Conservation (phyloP, 257 asterid genomes). For the Capsicum chinense region DNA sequence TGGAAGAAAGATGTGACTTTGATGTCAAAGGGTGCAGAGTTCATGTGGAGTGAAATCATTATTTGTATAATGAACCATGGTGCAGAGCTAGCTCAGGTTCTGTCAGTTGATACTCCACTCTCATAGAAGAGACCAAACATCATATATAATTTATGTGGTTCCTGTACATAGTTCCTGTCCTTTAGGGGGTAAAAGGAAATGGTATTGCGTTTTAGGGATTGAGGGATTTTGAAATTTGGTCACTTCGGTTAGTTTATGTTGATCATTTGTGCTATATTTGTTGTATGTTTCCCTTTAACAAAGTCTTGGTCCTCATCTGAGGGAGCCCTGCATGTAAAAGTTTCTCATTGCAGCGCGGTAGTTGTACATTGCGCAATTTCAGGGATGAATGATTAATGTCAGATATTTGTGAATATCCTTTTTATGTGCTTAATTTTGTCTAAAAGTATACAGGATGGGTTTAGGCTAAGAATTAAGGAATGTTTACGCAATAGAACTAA, state of each 20-base stretch:
- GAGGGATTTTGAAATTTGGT: neutral
- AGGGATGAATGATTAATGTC: neutral
- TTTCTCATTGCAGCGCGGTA: neutral
- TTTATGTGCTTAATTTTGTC: neutral
- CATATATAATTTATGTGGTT: neutral
- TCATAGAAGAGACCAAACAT: neutral
- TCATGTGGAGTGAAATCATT: constrained; percentile 4
- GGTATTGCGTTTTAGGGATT: constrained; percentile 11
- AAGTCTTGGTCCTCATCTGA: neutral
- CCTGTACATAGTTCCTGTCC: neutral
- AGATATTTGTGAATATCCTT: constrained; percentile 3
- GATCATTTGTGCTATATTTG: neutral
- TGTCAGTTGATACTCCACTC: neutral
- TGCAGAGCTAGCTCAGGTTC: neutral
- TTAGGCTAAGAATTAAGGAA: neutral
- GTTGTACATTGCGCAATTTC: neutral
- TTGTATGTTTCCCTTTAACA: neutral
- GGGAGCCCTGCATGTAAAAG: neutral
- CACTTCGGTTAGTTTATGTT: neutral
- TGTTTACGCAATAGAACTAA: neutral
- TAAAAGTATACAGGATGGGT: neutral
- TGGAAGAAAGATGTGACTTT: neutral
- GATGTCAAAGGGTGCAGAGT: neutral
- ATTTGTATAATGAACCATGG: neutral
- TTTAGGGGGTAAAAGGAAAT: neutral